phyloP scores from a whole-genome alignment of 2,329 filamentous ascomycete species.

The Aspergillus sojae region DNA sequence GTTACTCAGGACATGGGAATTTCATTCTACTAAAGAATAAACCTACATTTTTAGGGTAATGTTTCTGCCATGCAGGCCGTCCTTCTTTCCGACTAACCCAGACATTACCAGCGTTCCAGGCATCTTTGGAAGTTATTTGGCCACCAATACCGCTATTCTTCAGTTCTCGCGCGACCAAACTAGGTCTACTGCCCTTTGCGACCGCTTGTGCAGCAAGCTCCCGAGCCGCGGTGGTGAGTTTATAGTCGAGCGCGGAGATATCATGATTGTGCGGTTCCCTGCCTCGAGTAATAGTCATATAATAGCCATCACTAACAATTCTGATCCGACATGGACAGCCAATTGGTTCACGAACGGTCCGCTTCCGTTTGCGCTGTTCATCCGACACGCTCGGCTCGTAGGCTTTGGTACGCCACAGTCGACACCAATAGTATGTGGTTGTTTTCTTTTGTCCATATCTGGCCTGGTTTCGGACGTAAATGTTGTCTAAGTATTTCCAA shows the following conservation, averaged over 20 bases:
- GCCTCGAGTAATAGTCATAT: background rate
- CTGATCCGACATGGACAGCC: background rate
- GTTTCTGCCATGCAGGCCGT: background rate
- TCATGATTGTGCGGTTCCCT: background rate
- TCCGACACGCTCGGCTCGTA: background rate
- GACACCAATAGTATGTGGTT: constrained; percentile 1
- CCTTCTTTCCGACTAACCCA: background rate
- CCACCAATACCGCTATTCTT: background rate
- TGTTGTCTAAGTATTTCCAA: background rate
- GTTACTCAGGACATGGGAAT: background rate
- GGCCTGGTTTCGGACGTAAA: background rate
- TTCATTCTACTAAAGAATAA: background rate
- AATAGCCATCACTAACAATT: background rate
- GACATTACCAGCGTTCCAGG: background rate
- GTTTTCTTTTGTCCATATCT: background rate
- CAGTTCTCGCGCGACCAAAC: background rate
- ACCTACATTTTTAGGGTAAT: background rate
- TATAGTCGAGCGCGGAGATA: background rate
- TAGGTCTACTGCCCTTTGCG: background rate
- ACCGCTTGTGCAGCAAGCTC: background rate
- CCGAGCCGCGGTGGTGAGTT: background rate
- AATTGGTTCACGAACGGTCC: background rate
- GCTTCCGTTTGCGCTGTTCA: background rate
- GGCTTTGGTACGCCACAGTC: background rate
- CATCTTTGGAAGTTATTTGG: background rate